A percentile compares a stretch with the other conserved stretches of the same genome.
phyloP scores from a whole-genome alignment of 2,329 filamentous ascomycete species.

The Aureobasidium sp. region DNA sequence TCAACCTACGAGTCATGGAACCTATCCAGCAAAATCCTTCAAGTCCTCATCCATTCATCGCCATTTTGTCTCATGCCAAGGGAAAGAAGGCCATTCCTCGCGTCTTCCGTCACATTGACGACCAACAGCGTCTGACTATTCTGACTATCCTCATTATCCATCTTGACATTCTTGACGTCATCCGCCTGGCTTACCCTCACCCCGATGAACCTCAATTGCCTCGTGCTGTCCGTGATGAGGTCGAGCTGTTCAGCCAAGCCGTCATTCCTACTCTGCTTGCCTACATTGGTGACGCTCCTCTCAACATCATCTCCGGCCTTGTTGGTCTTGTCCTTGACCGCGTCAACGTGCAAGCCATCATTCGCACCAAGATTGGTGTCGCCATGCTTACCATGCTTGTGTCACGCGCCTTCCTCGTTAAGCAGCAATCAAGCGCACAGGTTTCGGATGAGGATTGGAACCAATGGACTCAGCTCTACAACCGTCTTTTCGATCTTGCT shows the following conservation, averaged over 20 bases:
- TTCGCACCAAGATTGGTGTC: slow-evolving; percentile 78
- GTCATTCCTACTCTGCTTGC: slow-evolving; percentile 86
- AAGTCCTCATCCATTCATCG: slow-evolving; percentile 81
- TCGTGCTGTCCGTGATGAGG: slow-evolving; percentile 73
- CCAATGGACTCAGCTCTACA: slow-evolving; percentile 78
- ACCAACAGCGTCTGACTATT: slow-evolving; percentile 88
- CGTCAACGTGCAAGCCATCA: slow-evolving; percentile 75
- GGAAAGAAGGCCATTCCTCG: slow-evolving; percentile 94
- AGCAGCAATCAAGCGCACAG: slow-evolving; percentile 62
- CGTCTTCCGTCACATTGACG: slow-evolving; percentile 86
- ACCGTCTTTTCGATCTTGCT: slow-evolving; percentile 75
- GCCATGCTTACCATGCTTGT: slow-evolving; percentile 89
- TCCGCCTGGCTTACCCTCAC: slow-evolving; percentile 65
- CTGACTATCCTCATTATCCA: slow-evolving; percentile 94
- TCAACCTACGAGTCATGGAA: slow-evolving; percentile 82
- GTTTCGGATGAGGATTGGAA: slow-evolving; percentile 66
- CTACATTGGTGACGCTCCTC: slow-evolving; percentile 82
- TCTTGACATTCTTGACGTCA: slow-evolving; percentile 84
- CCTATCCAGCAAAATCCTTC: slow-evolving; percentile 62
- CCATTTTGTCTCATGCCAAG: slow-evolving; percentile 88
- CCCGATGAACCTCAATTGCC: slow-evolving; percentile 67
- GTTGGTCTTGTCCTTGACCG: slow-evolving; percentile 75
- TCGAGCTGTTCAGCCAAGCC: slow-evolving; percentile 79
- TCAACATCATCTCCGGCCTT: slow-evolving; percentile 85
- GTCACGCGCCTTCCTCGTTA: slow-evolving; percentile 86